These are phyloP conservation scores for Neurospora sp. DNA, from an alignment of 495 filamentous ascomycete genomes.

Conservation along the genomic window DNA sequence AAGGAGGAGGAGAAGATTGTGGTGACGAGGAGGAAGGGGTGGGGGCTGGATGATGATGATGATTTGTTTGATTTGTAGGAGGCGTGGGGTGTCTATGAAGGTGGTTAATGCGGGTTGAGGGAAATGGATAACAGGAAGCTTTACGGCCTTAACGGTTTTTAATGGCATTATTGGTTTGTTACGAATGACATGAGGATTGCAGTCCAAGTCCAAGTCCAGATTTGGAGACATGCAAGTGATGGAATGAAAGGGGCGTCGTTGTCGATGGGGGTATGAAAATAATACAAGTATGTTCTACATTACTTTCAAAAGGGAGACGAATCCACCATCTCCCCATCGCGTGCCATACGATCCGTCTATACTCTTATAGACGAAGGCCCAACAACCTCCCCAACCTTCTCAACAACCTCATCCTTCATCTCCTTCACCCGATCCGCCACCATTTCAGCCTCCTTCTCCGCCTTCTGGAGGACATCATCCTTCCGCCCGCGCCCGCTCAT, in stretches of 20 bases:
- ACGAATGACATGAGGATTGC: background rate
- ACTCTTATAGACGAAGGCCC: background rate
- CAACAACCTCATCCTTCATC: background rate
- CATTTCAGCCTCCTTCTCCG: background rate
- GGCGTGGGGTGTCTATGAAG: background rate
- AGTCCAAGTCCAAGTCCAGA: background rate
- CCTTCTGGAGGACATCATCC: background rate
- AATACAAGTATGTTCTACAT: background rate
- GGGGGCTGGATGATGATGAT: constrained; percentile 78
- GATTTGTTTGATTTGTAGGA: constrained; percentile 55
- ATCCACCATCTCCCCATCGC: too few relatives aligned
- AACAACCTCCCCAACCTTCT: background rate
- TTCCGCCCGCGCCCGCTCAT: background rate
- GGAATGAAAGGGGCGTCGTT: background rate
- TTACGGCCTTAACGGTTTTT: background rate
- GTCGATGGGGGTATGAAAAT: background rate
- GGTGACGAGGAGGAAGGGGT: constrained; percentile 71
- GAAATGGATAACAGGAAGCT: background rate
- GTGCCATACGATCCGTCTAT: background rate
- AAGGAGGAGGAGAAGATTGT: constrained; percentile 70
- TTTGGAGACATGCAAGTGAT: background rate
- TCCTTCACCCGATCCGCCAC: background rate
- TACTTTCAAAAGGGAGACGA: background rate
- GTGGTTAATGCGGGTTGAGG: background rate
- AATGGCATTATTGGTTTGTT: background rate